phyloP scores from a whole-genome alignment of 257 asterid species.

The Verbena officinalis region DNA sequence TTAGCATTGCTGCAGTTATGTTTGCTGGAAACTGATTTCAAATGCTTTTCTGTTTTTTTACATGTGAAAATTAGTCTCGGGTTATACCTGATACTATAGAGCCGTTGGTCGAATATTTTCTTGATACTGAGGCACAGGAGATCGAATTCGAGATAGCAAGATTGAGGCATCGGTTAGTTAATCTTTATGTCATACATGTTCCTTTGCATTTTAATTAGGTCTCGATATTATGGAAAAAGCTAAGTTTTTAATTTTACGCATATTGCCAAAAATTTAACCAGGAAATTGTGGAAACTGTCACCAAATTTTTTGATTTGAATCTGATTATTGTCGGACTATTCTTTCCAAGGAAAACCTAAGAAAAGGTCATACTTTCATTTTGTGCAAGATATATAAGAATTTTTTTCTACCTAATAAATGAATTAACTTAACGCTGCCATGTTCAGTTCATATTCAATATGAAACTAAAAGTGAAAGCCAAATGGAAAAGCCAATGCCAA shows the following conservation, averaged over 20 bases:
- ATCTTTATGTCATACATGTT: not conserved
- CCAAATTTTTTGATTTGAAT: not conserved
- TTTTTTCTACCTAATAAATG: not conserved
- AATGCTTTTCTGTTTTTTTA: slow-evolving; percentile 2
- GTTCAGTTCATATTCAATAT: not conserved
- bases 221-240: not conserved
- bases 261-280: not conserved
- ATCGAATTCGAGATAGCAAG: slow-evolving; percentile 87
- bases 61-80: slow-evolving; percentile 56
- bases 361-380: not conserved
- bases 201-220: not conserved
- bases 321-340: not conserved
- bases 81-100: slow-evolving; percentile 63
- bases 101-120: slow-evolving; percentile 77
- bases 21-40: not conserved
- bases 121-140: slow-evolving; percentile 94
- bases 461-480: not conserved
- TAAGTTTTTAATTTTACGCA: not conserved
- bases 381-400: not conserved
- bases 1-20: not conserved
- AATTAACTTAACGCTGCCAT: not conserved
- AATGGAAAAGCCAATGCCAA: not conserved
- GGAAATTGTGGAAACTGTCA: not conserved
- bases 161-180: slow-evolving; percentile 79
- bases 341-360: not conserved